Base-by-base conservation (phyloP, 108 stramenopile species). In the Licmophora abbreviata region DNA sequence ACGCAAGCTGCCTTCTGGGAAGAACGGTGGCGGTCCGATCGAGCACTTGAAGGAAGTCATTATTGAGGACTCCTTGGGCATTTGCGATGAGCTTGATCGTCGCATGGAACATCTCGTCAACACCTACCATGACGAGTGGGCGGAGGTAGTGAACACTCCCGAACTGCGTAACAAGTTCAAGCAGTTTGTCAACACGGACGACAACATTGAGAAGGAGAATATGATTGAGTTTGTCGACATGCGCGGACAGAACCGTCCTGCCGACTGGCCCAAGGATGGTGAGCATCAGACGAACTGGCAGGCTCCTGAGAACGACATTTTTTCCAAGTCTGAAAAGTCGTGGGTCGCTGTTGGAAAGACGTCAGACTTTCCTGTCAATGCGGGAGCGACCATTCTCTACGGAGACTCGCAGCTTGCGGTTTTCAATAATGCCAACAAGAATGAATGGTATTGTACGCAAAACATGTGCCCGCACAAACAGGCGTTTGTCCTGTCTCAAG, bases 391-490 rank as follows among this genome's bases (percentile, higher is more conserved):
- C 7, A 72, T 95, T 30, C 58, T 86, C 7, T 92, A 92, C 48
- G 93, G 93, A 17, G 78, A 91, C 42, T 76, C 84, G 11, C 90
- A 95, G 67, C 74, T 95, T 18, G 91, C 91, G 23, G 79, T 95
- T 23, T 95, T 92, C 71, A 91, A 91, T 68, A 85, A 85, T 58
- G 80, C 42, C 8, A 40, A 66, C 27, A 74, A 67, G 14, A 83
- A 81, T 1, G 82, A 85, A 59, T 85, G 85, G 81, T 85, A 88
- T 41, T 83, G 68, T 56, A 87, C 88, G 29, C 90, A 88, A 56
- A 95, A 95, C 51, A 92, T 95, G 86, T 92, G 93, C 55, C 91
- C 91, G 6, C 91, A 93, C 74, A 88, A 85, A 51, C 87, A 93
- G 62, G 91, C 93, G 0, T 90, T 95, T 59, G 93, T 95, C 5